Evolutionary conservation across 1,139 yeast species (phyloP).

Genomic region (Pichia inconspicua): DNA sequence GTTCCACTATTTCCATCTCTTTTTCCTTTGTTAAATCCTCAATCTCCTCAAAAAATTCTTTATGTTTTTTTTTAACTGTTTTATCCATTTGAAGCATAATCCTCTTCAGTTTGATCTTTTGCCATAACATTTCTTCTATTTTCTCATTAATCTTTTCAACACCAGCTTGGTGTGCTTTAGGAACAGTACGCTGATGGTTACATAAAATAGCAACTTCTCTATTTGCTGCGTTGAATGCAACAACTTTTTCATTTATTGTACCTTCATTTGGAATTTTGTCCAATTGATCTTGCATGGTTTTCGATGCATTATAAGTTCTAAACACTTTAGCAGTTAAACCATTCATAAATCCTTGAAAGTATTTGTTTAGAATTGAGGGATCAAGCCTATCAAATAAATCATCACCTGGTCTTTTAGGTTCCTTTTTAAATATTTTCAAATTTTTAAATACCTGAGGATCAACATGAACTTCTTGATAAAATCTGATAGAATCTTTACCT

Average conservation of each 20-base stretch:
- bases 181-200: constrained; percentile 93
- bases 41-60: constrained; percentile 58
- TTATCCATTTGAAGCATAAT: constrained; percentile 65
- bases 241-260: constrained; percentile 78
- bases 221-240: constrained; percentile 88
- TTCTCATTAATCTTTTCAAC: constrained; percentile 73
- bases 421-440: constrained; percentile 74
- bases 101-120: constrained; percentile 63
- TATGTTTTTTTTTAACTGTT: constrained; percentile 42
- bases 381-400: constrained; percentile 85
- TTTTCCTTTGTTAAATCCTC: constrained; percentile 66
- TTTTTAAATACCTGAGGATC: constrained; percentile 86
- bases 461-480: constrained; percentile 86
- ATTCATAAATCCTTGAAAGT: constrained; percentile 82
- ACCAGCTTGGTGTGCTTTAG: constrained; percentile 73
- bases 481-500: constrained; percentile 94
- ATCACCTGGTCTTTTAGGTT: constrained; percentile 87
- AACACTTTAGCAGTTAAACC: constrained; percentile 95
- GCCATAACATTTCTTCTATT: constrained; percentile 78
- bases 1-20: constrained; percentile 48
- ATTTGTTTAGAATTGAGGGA: constrained; percentile 76
- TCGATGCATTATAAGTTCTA: constrained; percentile 95
- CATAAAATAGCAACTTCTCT: constrained; percentile 91
- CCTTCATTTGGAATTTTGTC: constrained; percentile 79
- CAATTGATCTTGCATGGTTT: constrained; percentile 92